Conservation (phyloP, 2,329 filamentous ascomycete genomes). For the Metarhizium album region DNA sequence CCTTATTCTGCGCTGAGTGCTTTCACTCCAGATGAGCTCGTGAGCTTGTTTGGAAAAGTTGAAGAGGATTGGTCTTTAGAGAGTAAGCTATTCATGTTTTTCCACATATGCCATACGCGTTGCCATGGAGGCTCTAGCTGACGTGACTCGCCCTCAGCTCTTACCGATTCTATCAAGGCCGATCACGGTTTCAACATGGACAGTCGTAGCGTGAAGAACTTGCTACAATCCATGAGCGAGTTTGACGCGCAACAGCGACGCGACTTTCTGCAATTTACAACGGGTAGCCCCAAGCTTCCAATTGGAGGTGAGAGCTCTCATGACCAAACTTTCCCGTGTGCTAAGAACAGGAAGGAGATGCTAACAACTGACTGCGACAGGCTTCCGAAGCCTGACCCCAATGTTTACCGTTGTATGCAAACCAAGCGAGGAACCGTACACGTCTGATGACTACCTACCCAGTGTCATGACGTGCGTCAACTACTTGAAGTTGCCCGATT, state of each 20-base stretch:
- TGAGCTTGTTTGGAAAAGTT: slow-evolving; percentile 83
- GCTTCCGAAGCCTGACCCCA: slow-evolving; percentile 91
- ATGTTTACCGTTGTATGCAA: slow-evolving; percentile 99
- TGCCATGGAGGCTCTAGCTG: background rate
- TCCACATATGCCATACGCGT: background rate
- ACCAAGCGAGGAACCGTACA: slow-evolving; percentile 88
- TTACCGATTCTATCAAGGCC: slow-evolving; percentile 97
- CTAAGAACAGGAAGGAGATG: background rate
- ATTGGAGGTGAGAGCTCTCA: slow-evolving; percentile 68
- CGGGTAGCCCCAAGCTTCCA: slow-evolving; percentile 92
- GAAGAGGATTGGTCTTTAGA: slow-evolving; percentile 98
- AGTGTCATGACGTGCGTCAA: slow-evolving; percentile 99
- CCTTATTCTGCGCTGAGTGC: slow-evolving; percentile 85
- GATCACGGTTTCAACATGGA: slow-evolving; percentile 99
- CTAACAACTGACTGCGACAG: slow-evolving; percentile 31
- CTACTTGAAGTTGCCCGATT: slow-evolving; percentile 95
- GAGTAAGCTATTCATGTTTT: slow-evolving; percentile 49
- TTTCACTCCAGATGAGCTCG: slow-evolving; percentile 90
- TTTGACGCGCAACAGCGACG: slow-evolving; percentile 63
- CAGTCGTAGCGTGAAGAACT: slow-evolving; percentile 85
- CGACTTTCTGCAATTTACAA: slow-evolving; percentile 95
- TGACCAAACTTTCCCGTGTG: background rate
- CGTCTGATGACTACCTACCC: slow-evolving; percentile 94
- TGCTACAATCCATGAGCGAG: slow-evolving; percentile 91
- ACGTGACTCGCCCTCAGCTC: slow-evolving; percentile 40